phyloP scores from a whole-genome alignment of 352 stramenopile genomes.

The Sclerospora graminicola region DNA sequence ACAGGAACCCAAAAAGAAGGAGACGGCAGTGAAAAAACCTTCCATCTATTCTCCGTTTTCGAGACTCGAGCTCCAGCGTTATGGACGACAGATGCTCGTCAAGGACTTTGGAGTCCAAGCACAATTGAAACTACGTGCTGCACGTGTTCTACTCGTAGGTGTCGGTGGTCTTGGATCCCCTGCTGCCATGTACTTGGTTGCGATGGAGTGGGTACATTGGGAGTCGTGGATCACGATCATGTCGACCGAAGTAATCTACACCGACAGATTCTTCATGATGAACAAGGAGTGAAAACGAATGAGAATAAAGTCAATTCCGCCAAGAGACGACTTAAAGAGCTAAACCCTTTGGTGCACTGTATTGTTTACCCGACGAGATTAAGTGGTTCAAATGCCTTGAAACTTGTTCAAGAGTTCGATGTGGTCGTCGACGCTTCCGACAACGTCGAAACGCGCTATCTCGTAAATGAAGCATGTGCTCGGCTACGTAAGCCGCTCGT shows the following conservation, averaged over 20 bases:
- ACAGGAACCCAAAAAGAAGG: background rate
- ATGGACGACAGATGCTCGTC: slow-evolving; percentile 93
- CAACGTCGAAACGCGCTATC: slow-evolving; percentile 93
- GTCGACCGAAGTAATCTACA: slow-evolving; percentile 97
- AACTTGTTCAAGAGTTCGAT: slow-evolving; percentile 73
- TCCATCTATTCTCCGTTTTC: slow-evolving; percentile 33
- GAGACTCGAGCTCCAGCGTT: slow-evolving; percentile 63
- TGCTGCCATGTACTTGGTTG: slow-evolving; percentile 91
- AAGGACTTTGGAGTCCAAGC: slow-evolving; percentile 82
- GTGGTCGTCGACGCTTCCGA: slow-evolving; percentile 94
- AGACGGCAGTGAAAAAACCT: slow-evolving; percentile 6
- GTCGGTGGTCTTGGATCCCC: slow-evolving; percentile 94
- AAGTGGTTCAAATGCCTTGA: slow-evolving; percentile 63
- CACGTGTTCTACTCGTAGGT: slow-evolving; percentile 87
- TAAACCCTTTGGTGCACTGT: slow-evolving; percentile 83
- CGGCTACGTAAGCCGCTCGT: slow-evolving; percentile 78
- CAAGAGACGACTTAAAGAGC: slow-evolving; percentile 19
- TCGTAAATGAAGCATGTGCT: slow-evolving; percentile 93
- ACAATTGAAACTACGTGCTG: slow-evolving; percentile 77
- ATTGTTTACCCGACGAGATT: slow-evolving; percentile 43
- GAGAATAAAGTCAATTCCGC: slow-evolving; percentile 90
- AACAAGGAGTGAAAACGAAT: slow-evolving; percentile 40
- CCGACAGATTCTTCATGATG: slow-evolving; percentile 91
- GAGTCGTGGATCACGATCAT: slow-evolving; percentile 90
- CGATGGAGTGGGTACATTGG: slow-evolving; percentile 91